A percentile compares a stretch with the other conserved stretches of the same genome.
Conservation (phyloP, 148 eudicot species). For the Pharnaceum exiguum region DNA sequence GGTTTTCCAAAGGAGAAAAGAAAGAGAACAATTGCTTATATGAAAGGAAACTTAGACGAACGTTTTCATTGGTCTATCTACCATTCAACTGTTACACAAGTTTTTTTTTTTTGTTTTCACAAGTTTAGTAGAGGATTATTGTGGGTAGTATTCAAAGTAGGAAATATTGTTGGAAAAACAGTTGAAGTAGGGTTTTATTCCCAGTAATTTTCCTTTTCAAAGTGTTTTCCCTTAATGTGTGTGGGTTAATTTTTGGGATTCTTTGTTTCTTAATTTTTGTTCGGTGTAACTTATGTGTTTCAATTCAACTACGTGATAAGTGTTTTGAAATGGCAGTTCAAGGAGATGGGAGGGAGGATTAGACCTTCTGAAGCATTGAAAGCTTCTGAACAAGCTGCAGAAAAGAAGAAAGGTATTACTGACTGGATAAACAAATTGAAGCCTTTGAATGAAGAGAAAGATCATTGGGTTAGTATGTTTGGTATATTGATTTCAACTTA, state of each 20-base stretch:
- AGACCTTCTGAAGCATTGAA: conserved; percentile 50
- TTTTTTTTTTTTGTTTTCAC: too few species aligned
- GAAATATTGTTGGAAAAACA: too few species aligned
- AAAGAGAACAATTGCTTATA: too few species aligned
- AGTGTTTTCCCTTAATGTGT: too few species aligned
- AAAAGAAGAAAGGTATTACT: conserved; percentile 75
- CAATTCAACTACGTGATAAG: background rate
- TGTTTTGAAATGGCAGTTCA: conserved; percentile 43
- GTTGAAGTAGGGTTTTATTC: too few species aligned
- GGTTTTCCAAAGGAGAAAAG: too few species aligned
- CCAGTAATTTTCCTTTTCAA: too few species aligned
- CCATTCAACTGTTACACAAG: too few species aligned
- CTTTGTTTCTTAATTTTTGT: background rate
- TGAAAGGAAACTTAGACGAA: too few species aligned
- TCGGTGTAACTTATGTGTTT: background rate
- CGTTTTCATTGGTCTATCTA: too few species aligned
- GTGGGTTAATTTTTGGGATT: background rate
- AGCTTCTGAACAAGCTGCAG: conserved; percentile 51
- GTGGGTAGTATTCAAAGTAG: too few species aligned
- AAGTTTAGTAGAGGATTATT: too few species aligned
- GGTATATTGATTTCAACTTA: background rate
- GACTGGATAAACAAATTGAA: conserved; percentile 71
- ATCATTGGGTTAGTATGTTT: conserved; percentile 64
- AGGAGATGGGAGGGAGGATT: conserved; percentile 82
- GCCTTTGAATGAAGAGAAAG: conserved; percentile 89